Conservation (phyloP, 257 asterid genomes). For the Lantana camara region DNA sequence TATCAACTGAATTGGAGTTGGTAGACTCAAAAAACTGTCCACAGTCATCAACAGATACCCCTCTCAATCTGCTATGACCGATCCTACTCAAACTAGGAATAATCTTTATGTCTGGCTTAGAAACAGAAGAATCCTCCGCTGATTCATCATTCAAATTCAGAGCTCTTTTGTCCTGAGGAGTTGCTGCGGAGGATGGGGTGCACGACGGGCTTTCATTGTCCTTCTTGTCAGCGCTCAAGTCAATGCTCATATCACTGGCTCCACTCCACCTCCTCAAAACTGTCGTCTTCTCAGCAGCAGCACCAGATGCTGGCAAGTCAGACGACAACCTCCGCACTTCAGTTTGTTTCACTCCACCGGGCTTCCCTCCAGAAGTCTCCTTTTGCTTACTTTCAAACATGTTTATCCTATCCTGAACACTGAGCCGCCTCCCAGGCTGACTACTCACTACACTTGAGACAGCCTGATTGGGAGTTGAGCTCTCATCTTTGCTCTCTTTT, state of each 20-base stretch:
- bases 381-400: slow-evolving; percentile 90
- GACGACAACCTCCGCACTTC: slow-evolving; percentile 81
- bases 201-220: slow-evolving; percentile 61
- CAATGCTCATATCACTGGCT: slow-evolving; percentile 91
- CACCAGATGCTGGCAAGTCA: slow-evolving; percentile 55
- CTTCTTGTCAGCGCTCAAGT: slow-evolving; percentile 74
- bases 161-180: slow-evolving; percentile 44
- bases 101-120: slow-evolving; percentile 43
- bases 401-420: slow-evolving; percentile 89
- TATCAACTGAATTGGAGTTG: slow-evolving; percentile 39
- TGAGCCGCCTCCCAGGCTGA: slow-evolving; percentile 71
- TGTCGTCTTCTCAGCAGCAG: slow-evolving; percentile 56
- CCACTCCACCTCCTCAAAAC: slow-evolving; percentile 94
- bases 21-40: slow-evolving; percentile 37
- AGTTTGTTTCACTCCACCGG: slow-evolving; percentile 53
- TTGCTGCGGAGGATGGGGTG: slow-evolving; percentile 51
- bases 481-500: slow-evolving; percentile 39
- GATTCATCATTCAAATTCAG: slow-evolving; percentile 31
- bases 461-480: slow-evolving; percentile 32
- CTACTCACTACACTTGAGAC: slow-evolving; percentile 45
- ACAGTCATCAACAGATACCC: slow-evolving; percentile 41
- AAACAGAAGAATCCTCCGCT: slow-evolving; percentile 34
- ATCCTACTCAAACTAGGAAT: slow-evolving; percentile 36
- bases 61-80: slow-evolving; percentile 38
- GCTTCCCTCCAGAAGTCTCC: slow-evolving; percentile 75